These are phyloP conservation scores for Trichoderma virens DNA, from an alignment of 495 filamentous ascomycete species.

Conservation along the genomic window DNA sequence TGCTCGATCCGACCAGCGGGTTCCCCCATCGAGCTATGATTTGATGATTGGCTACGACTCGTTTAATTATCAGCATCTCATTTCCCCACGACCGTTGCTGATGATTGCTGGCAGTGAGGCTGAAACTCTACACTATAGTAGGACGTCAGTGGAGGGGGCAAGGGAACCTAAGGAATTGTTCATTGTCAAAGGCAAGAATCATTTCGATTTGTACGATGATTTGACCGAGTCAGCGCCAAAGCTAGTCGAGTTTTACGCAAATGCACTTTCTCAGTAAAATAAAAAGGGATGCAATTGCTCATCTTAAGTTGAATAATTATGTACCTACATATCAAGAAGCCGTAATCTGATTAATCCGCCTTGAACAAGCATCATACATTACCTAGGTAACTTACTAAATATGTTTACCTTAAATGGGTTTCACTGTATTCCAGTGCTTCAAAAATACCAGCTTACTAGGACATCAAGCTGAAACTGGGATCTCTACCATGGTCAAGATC, in stretches of 20 bases:
- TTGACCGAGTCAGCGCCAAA: conserved; percentile 20
- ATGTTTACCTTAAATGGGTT: too few species aligned
- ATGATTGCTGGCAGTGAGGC: conserved; percentile 32
- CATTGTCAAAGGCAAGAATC: conserved; percentile 24
- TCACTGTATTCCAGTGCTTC: too few species aligned
- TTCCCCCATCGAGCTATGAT: conserved; percentile 19
- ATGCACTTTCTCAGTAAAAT: background rate
- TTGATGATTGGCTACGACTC: conserved; percentile 26
- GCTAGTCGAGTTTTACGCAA: conserved; percentile 25
- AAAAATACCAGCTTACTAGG: too few species aligned
- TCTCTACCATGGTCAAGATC: too few species aligned
- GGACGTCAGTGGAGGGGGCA: conserved; percentile 23
- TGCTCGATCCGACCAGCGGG: conserved; percentile 2
- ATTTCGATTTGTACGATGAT: conserved; percentile 35
- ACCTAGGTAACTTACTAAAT: too few species aligned
- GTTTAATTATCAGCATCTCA: conserved; percentile 22
- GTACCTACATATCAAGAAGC: too few species aligned
- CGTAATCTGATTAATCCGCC: too few species aligned
- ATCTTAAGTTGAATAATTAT: too few species aligned
- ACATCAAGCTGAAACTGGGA: too few species aligned
- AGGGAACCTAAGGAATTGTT: conserved; percentile 32
- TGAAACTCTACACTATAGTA: conserved; percentile 23
- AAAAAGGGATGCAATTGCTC: too few species aligned
- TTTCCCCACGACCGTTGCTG: conserved; percentile 25
- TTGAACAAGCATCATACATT: too few species aligned